phyloP scores from a whole-genome alignment of 352 stramenopile species.

The Pythium volutum region DNA sequence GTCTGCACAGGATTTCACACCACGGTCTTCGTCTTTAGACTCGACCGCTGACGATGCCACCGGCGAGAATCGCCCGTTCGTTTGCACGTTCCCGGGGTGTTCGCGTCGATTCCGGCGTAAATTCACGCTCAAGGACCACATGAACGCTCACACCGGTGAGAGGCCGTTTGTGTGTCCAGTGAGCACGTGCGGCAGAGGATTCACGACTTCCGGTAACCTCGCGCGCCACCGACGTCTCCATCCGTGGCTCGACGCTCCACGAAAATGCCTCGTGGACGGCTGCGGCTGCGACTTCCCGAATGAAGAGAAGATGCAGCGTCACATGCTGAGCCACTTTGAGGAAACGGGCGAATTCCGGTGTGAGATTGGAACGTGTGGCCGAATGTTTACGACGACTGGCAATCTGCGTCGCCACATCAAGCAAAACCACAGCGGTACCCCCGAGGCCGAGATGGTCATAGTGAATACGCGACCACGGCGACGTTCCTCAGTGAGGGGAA shows the following conservation, averaged over 20 bases:
- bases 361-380: slow-evolving; percentile 32
- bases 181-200: slow-evolving; percentile 50
- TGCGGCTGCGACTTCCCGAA: slow-evolving; percentile 16
- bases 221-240: slow-evolving; percentile 43
- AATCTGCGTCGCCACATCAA: slow-evolving; percentile 31
- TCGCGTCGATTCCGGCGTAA: background rate
- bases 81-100: background rate
- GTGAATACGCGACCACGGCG: background rate
- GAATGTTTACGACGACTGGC: slow-evolving; percentile 54
- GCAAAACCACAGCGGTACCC: slow-evolving; percentile 16
- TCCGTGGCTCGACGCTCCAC: slow-evolving; percentile 32
- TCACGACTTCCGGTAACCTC: slow-evolving; percentile 71
- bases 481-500: background rate
- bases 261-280: slow-evolving; percentile 14
- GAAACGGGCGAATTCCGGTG: slow-evolving; percentile 32
- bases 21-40: background rate
- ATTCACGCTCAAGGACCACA: slow-evolving; percentile 70
- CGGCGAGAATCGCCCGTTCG: slow-evolving; percentile 20
- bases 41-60: background rate
- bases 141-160: slow-evolving; percentile 70
- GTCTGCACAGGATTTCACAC: too few relatives aligned
- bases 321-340: slow-evolving; percentile 21
- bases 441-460: background rate
- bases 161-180: slow-evolving; percentile 38
- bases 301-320: slow-evolving; percentile 19